Evolutionary conservation across 495 filamentous ascomycete species (phyloP), one percentile per base, ranked within the genome.

Genomic region (Neurospora cerealis): DNA sequence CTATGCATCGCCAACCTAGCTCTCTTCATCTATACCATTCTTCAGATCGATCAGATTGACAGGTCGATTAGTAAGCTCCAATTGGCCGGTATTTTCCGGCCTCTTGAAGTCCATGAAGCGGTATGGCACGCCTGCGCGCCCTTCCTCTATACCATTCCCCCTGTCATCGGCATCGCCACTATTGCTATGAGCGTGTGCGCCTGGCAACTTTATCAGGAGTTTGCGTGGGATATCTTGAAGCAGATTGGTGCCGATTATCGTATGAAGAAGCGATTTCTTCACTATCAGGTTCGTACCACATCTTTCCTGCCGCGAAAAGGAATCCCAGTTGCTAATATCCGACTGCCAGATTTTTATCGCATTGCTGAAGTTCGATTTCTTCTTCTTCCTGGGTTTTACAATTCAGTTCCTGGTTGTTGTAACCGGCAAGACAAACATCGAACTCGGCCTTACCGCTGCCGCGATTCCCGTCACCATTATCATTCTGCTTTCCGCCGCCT

Each of bases 171-270:
- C 3, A 81, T 97, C 37, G 89, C 89, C 9, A 93, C 91, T 4
- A 42, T 95, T 28, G 78, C 90, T 69, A 89, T 98, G 85, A 85
- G 86, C 24, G 89, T 93, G 71, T 83, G 96, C 71, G 91, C 95
- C 6, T 97, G 94, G 90, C 96, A 97, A 83, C 86, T 99, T 11
- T 99, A 99, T 79, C 93, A 97, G 80, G 96, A 98, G 80, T 99
- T 99, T 81, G 95, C 96, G 4, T 99, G 96, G 96, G 96, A 94
- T 69, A 98, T 99, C 79, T 95, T 98, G 82, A 98, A 99, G 85
- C 95, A 97, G 81, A 98, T 99, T 83, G 96, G 93, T 79, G 96
- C 96, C 41, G 96, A 99, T 86, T 88, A 98, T 79, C 90, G 93
- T 77, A 93, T 99, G 91, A 98, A 97, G 88, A 91, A 95, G 82